These are phyloP conservation scores for Boletus reticuloceps DNA, from an alignment of 768 basidiomycete genomes.

Conservation along the genomic window DNA sequence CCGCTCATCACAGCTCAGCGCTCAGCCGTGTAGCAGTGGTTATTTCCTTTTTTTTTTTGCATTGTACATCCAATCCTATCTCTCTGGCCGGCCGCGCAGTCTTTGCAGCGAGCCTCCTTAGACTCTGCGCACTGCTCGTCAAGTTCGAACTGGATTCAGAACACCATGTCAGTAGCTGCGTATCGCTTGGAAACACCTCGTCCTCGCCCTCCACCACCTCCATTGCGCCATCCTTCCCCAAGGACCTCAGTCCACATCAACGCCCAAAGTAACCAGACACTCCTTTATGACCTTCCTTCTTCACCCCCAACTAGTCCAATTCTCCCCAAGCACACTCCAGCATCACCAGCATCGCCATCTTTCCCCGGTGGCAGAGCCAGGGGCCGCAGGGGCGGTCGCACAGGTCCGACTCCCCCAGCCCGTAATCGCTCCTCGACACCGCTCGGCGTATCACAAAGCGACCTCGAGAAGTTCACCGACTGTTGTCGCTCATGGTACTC, in stretches of 20 bases:
- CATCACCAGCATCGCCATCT: slow-evolving; percentile 60
- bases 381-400: slow-evolving; percentile 47
- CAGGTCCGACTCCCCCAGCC: slow-evolving; percentile 46
- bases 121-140: slow-evolving; percentile 4
- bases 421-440: slow-evolving; percentile 72
- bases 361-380: slow-evolving; percentile 48
- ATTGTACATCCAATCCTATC: slow-evolving; percentile 16
- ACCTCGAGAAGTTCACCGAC: slow-evolving; percentile 77
- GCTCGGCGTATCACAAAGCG: slow-evolving; percentile 58
- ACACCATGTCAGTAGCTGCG: slow-evolving; percentile 56
- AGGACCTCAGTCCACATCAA: slow-evolving; percentile 42
- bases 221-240: slow-evolving; percentile 52
- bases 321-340: slow-evolving; percentile 35
- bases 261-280: slow-evolving; percentile 52
- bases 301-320: slow-evolving; percentile 58
- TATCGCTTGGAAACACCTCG: slow-evolving; percentile 67
- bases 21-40: not conserved
- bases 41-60: slow-evolving; percentile 16
- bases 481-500: slow-evolving; percentile 75
- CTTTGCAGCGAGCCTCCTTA: not conserved
- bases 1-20: slow-evolving; percentile 6
- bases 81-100: slow-evolving; percentile 16
- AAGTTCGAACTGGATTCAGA: slow-evolving; percentile 35
- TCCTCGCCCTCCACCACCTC: slow-evolving; percentile 55
- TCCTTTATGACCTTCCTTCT: slow-evolving; percentile 76